Base-by-base conservation (phyloP, 2,329 filamentous ascomycete species). In the Venturia nashicola region DNA sequence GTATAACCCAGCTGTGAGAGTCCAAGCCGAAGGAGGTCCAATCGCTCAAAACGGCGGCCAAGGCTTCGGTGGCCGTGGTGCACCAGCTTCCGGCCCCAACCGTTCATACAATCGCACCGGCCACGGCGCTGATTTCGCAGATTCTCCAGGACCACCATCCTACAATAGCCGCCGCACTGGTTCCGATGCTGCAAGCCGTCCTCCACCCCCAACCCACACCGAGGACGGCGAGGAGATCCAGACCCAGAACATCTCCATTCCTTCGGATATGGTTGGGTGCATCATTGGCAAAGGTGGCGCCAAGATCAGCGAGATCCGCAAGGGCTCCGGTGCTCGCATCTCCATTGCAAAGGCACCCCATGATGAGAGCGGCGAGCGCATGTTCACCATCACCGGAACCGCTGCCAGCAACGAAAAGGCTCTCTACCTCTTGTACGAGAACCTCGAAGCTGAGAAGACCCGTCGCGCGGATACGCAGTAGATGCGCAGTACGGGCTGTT, bases 341-440 rank as follows among this genome's bases (percentile, higher is more conserved):
- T 97, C 92, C 57, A 97, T 97, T 76, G 93, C 93, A 70, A 97
- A 97, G 82, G 88, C 92, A 59, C 91, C 94, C 64, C 94, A 99
- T 72, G 94, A 99, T 71, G 94, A 97, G 70, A 95, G 91, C 66
- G 94, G 94, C 69, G 94, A 99, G 83, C 88, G 94, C 72, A 99
- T 99, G 94, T 99, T 99, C 80, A 99, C 94, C 72, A 99, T 99
- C 75, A 97, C 96, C 84, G 94, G 94, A 69, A 95, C 90, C 66
- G 87, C 90, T 66, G 88, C 88, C 78, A 91, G 91, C 68, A 99
- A 99, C 72, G 94, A 99, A 78, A 93, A 91, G 70, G 94, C 94
- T 5, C 82, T 99, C 36, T 97, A 96, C 77, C 86, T 99, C 63
- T 82, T 99, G 67, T 99, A 99, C 75, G 94, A 99, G 82, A 99